Base-by-base conservation (phyloP, 148 eudicot genomes). In the Cornus controversa region DNA sequence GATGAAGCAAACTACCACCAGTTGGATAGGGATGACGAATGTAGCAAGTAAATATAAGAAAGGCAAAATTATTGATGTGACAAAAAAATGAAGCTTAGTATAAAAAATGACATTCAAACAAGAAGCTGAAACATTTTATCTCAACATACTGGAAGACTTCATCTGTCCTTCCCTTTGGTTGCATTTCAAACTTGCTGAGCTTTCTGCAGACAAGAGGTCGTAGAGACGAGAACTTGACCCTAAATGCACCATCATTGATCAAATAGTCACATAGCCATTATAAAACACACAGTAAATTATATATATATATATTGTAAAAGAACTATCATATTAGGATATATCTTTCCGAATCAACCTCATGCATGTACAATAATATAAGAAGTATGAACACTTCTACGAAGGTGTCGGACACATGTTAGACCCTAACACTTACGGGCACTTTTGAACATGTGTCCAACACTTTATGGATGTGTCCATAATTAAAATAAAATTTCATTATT, bases 151-250 rank as follows among this genome's bases (percentile, higher is more conserved):
- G 72, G 81, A 70, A 70, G 76, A 34, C 68, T 58, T 26, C 16
- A 27, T 8, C 5, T 73, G 66, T 27, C 77, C 67, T 53, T 80
- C 84, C 29, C 6, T 63, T 36, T 42, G 50, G 28, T 22, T 69
- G 37, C 8, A 23, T 62, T 50, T 64, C 77, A 80, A 75, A 50
- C 54, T 70, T 26, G 81, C 29, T 37, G 87, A 67, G 45, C 63
- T 34, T 54, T 86, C 88, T 65, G 75, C 84, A 7, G 54, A 73
- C 37, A 86, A 70, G 67, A 86, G 83, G 76, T 85, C 88, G 20
- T 66, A 83, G 40, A 83, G 80, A 75, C 88, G 76, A 82, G 68
- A 82, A 57, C 83, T 81, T 77, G 79, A 26, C 62, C 69, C 37
- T 72, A 50, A 63, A 62, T 18, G 47, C 26, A 63, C 5, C 53